Evolutionary conservation across 2,329 filamentous ascomycete genomes (phyloP).

Genomic region (Cylindrodendrum hubeiense): DNA sequence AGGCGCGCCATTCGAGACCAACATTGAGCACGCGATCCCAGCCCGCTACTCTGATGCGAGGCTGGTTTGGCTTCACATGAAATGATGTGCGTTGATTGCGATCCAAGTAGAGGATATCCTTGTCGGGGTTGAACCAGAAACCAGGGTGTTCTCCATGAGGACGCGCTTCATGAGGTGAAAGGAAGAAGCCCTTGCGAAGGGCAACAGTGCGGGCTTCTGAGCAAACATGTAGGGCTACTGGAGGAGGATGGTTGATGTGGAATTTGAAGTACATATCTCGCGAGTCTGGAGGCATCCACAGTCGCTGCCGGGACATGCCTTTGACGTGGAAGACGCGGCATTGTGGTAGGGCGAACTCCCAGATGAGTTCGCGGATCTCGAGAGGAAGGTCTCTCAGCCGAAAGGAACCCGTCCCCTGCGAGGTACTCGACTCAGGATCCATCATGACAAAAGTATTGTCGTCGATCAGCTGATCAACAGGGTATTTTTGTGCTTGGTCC

Average conservation of each 20-base stretch:
- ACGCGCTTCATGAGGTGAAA: conserved; percentile 24
- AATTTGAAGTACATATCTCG: conserved; percentile 34
- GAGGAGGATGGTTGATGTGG: conserved; percentile 37
- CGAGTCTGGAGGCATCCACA: background rate
- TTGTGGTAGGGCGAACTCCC: conserved; percentile 44
- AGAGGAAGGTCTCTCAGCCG: conserved; percentile 36
- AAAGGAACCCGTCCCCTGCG: background rate
- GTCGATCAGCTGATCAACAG: background rate
- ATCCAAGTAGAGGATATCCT: conserved; percentile 47
- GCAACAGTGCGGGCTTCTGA: conserved; percentile 44
- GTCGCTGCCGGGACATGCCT: conserved; percentile 15
- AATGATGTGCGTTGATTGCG: conserved; percentile 41
- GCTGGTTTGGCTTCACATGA: conserved; percentile 23
- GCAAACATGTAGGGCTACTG: conserved; percentile 38
- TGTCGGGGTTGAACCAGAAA: conserved; percentile 43
- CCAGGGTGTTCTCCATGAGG: conserved; percentile 22
- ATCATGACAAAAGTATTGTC: conserved; percentile 13
- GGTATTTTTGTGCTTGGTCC: background rate
- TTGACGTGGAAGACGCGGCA: conserved; percentile 48
- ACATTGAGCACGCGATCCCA: conserved; percentile 44
- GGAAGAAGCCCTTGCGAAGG: conserved; percentile 42
- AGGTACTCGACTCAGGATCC: background rate
- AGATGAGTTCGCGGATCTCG: conserved; percentile 47
- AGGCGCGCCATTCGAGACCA: conserved; percentile 46
- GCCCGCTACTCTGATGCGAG: conserved; percentile 28